phyloP scores from a whole-genome alignment of 768 basidiomycete species.

The Leucosporidium yakuticum region DNA sequence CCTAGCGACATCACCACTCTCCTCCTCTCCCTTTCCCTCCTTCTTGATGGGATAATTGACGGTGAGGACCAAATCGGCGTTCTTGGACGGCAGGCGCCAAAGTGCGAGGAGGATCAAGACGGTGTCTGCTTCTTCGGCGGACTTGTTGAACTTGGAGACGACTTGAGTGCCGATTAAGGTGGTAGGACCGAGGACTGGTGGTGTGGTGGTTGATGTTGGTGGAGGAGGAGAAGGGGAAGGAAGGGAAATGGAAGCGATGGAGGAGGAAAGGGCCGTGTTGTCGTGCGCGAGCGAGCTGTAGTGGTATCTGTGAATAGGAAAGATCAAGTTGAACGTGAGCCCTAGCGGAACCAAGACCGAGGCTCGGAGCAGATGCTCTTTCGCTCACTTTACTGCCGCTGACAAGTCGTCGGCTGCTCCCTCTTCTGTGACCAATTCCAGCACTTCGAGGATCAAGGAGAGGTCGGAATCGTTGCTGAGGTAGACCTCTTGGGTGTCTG shows the following conservation, averaged over 20 bases:
- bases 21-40: constrained; percentile 43
- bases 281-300: constrained; percentile 87
- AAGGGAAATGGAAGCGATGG: constrained; percentile 49
- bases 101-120: constrained; percentile 74
- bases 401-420: constrained; percentile 49
- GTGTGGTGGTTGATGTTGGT: constrained; percentile 48
- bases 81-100: constrained; percentile 65
- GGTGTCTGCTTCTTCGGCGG: constrained; percentile 51
- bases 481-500: constrained; percentile 92
- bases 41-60: constrained; percentile 65
- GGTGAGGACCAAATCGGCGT: constrained; percentile 74
- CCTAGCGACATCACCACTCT: constrained; percentile 45
- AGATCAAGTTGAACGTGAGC: constrained; percentile 18
- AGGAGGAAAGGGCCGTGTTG: constrained; percentile 60
- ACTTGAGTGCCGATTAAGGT: constrained; percentile 64
- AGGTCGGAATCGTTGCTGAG: constrained; percentile 61
- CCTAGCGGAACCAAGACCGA: neutral
- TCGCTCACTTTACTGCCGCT: constrained; percentile 69
- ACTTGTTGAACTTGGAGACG: constrained; percentile 69
- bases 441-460: constrained; percentile 77
- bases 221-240: constrained; percentile 29
- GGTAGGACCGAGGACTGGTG: constrained; percentile 42
- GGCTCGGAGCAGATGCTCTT: constrained; percentile 27
- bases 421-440: constrained; percentile 58
- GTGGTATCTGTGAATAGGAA: constrained; percentile 61